Conservation (phyloP, 2,329 filamentous ascomycete genomes). For the Phoma sp. region DNA sequence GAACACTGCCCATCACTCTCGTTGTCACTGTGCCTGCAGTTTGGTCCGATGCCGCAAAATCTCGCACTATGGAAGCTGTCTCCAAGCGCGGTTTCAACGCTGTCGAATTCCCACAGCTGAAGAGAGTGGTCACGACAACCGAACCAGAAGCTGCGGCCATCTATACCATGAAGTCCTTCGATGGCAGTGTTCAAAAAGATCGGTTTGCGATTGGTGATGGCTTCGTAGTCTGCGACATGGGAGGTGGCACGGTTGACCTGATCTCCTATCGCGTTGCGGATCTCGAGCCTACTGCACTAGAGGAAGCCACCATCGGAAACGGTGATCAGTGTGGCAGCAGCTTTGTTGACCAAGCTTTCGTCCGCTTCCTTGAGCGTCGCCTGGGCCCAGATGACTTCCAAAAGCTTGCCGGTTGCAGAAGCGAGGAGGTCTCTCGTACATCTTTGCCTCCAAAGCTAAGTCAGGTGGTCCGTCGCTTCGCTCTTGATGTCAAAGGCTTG, state of each 20-base stretch:
- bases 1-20: slow-evolving; percentile 22
- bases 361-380: slow-evolving; percentile 29
- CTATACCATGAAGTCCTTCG: slow-evolving; percentile 28
- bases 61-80: slow-evolving; percentile 25
- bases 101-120: slow-evolving; percentile 12
- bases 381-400: slow-evolving; percentile 29
- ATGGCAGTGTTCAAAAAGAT: slow-evolving; percentile 16
- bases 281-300: slow-evolving; percentile 17
- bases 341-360: slow-evolving; percentile 35
- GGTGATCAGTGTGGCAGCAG: slow-evolving; percentile 39
- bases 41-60: slow-evolving; percentile 35
- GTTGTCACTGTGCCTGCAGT: slow-evolving; percentile 37
- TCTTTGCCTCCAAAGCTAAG: slow-evolving; percentile 17
- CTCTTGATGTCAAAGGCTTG: slow-evolving; percentile 23
- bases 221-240: slow-evolving; percentile 41
- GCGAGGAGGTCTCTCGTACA: slow-evolving; percentile 21
- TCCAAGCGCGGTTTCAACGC: slow-evolving; percentile 29
- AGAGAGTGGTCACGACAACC: slow-evolving; percentile 6
- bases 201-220: slow-evolving; percentile 25
- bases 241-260: slow-evolving; percentile 39
- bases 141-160: slow-evolving; percentile 41
- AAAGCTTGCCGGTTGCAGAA: slow-evolving; percentile 21
- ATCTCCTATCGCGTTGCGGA: slow-evolving; percentile 30
- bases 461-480: slow-evolving; percentile 33
- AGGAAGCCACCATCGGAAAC: slow-evolving; percentile 32